These are phyloP conservation scores for Geotrichum cucujoidarum DNA, from an alignment of 1,139 yeast genomes.

Conservation along the genomic window DNA sequence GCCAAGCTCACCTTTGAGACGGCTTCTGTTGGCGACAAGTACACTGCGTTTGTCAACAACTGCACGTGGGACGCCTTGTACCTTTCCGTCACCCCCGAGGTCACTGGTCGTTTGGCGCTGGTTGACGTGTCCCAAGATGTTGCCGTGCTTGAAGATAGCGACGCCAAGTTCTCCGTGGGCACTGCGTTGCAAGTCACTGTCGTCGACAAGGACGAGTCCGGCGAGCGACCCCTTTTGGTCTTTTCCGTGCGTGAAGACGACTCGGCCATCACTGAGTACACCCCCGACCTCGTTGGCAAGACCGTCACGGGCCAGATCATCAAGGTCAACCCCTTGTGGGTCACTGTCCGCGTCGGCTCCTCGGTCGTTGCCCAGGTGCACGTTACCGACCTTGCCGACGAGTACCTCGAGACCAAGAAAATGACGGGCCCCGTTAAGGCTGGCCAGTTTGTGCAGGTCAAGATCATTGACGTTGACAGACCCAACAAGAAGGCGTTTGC, in stretches of 20 bases:
- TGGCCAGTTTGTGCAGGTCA: constrained; percentile 46
- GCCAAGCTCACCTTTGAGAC: constrained; percentile 40
- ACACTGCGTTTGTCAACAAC: constrained; percentile 52
- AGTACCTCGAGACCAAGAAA: constrained; percentile 44
- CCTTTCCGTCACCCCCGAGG: constrained; percentile 64
- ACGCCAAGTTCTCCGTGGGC: constrained; percentile 61
- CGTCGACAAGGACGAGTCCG: constrained; percentile 50
- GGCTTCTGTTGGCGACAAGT: constrained; percentile 43
- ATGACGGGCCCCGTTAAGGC: constrained; percentile 38
- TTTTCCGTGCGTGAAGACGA: constrained; percentile 46
- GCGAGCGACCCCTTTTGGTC: constrained; percentile 41
- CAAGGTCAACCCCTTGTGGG: constrained; percentile 56
- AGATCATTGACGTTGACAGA: constrained; percentile 52
- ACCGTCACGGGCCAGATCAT: constrained; percentile 62
- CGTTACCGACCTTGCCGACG: constrained; percentile 73
- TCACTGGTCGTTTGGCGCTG: constrained; percentile 63
- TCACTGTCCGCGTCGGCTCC: constrained; percentile 63
- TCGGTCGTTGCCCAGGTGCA: constrained; percentile 51
- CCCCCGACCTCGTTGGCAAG: constrained; percentile 41
- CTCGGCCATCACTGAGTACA: constrained; percentile 2
- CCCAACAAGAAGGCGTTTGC: constrained; percentile 57
- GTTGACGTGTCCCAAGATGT: constrained; percentile 61
- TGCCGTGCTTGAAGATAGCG: constrained; percentile 43
- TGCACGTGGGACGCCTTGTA: constrained; percentile 53
- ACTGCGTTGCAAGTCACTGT: constrained; percentile 61